phyloP scores from a whole-genome alignment of 768 basidiomycete genomes.

The Sutorius australiensis region DNA sequence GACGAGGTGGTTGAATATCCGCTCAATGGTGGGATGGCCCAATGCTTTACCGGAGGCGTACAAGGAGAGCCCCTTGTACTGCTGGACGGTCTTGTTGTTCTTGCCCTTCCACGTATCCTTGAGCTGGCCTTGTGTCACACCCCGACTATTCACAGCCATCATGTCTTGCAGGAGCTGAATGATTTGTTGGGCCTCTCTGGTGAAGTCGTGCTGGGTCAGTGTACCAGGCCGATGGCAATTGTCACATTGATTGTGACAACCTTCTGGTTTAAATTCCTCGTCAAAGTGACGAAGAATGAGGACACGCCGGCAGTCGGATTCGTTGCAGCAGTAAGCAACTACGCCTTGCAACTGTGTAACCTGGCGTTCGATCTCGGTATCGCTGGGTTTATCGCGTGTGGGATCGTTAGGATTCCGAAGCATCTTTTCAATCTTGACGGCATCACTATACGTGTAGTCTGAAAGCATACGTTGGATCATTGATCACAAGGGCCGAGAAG shows the following conservation, averaged over 20 bases:
- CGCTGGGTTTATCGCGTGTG: slow-evolving; percentile 27
- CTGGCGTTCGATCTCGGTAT: slow-evolving; percentile 64
- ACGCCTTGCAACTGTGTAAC: slow-evolving; percentile 63
- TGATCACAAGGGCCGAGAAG: not conserved
- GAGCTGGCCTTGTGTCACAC: slow-evolving; percentile 59
- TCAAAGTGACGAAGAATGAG: slow-evolving; percentile 89
- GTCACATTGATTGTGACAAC: slow-evolving; percentile 76
- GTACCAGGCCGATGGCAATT: slow-evolving; percentile 63
- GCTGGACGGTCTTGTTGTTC: slow-evolving; percentile 41
- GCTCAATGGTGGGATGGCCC: slow-evolving; percentile 54
- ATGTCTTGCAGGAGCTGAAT: slow-evolving; percentile 55
- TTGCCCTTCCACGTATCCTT: slow-evolving; percentile 65
- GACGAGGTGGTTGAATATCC: slow-evolving; percentile 57
- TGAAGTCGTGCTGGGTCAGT: slow-evolving; percentile 55
- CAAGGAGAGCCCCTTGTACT: slow-evolving; percentile 42
- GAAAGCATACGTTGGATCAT: not conserved
- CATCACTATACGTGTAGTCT: slow-evolving; percentile 70
- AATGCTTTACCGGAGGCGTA: slow-evolving; percentile 56
- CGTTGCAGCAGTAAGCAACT: slow-evolving; percentile 75
- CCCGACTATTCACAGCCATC: slow-evolving; percentile 36
- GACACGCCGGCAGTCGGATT: slow-evolving; percentile 79
- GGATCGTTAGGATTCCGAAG: slow-evolving; percentile 51
- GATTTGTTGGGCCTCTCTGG: slow-evolving; percentile 49
- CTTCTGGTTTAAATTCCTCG: slow-evolving; percentile 65
- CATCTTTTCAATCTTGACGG: slow-evolving; percentile 50